phyloP scores from a whole-genome alignment of 1,284 basidiomycete genomes.

The Phylloporus sp. region DNA sequence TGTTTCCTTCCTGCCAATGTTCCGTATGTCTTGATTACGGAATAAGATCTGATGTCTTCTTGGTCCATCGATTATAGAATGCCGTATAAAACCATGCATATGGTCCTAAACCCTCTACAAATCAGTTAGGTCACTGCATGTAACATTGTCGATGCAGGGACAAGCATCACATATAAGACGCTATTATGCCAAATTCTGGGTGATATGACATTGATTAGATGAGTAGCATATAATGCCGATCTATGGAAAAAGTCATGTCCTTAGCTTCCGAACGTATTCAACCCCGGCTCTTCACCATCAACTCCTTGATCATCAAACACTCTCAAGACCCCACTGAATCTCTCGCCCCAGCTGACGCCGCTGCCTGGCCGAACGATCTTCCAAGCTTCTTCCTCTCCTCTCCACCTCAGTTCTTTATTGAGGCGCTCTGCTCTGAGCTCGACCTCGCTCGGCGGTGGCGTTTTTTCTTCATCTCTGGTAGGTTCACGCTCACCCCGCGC shows the following conservation, averaged over 20 bases:
- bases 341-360: conserved; percentile 76
- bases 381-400: conserved; percentile 77
- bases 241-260: no score
- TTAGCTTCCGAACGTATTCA: not conserved
- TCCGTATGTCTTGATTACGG: not conserved
- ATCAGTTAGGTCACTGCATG: not conserved
- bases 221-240: conserved; percentile 2
- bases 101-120: no score
- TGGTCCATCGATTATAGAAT: no score
- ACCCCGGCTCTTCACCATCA: conserved; percentile 1
- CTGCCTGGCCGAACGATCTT: conserved; percentile 69
- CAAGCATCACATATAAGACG: not conserved
- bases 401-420: conserved; percentile 89
- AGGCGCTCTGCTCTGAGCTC: conserved; percentile 83
- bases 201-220: conserved; percentile 5
- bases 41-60: no score
- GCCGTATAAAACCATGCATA: no score
- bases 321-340: conserved; percentile 66
- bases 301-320: conserved; percentile 57
- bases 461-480: conserved; percentile 80
- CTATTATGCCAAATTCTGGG: not conserved
- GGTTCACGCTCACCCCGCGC: conserved; percentile 80
- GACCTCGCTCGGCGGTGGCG: conserved; percentile 87
- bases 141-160: not conserved
- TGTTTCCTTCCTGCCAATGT: not conserved